phyloP scores from a whole-genome alignment of 805 yeast genomes.

The Saccharomycopsis microspora region DNA sequence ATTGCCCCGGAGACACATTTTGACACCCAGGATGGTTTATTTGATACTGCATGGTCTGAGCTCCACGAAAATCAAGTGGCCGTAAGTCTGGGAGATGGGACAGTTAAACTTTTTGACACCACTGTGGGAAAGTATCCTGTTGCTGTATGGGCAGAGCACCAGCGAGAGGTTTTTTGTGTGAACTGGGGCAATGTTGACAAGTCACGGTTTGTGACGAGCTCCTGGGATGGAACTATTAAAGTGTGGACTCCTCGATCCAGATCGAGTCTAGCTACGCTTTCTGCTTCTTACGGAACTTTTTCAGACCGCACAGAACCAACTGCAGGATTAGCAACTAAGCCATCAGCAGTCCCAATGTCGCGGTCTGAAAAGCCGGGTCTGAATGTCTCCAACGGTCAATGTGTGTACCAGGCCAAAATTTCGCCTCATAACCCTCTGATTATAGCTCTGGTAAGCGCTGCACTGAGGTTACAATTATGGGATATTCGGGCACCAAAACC shows the following conservation, averaged over 20 bases:
- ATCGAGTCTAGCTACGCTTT: conserved; percentile 46
- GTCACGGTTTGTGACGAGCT: conserved; percentile 56
- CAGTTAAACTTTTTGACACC: conserved; percentile 70
- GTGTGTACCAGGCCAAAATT: conserved; percentile 70
- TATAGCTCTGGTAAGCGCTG: conserved; percentile 60
- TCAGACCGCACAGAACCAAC: conserved; percentile 13
- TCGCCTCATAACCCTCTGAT: conserved; percentile 77
- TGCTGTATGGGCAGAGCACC: conserved; percentile 66
- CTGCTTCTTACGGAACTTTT: conserved; percentile 16
- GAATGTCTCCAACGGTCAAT: conserved; percentile 33
- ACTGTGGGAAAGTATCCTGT: conserved; percentile 60
- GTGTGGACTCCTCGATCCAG: conserved; percentile 60
- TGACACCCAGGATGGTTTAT: conserved; percentile 90
- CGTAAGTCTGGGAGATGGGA: conserved; percentile 85
- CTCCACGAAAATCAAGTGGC: conserved; percentile 75
- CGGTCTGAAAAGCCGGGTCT: conserved; percentile 24
- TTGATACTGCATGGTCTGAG: conserved; percentile 87
- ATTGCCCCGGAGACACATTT: conserved; percentile 45
- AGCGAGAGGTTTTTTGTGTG: conserved; percentile 60
- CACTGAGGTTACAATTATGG: conserved; percentile 70
- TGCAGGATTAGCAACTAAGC: conserved; percentile 4
- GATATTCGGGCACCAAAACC: conserved; percentile 66
- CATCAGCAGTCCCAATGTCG: conserved; percentile 27
- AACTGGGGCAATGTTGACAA: conserved; percentile 68
- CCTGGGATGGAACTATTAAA: conserved; percentile 90